phyloP scores from a whole-genome alignment of 1,139 yeast genomes.

The Blastobotrys indianensis region DNA sequence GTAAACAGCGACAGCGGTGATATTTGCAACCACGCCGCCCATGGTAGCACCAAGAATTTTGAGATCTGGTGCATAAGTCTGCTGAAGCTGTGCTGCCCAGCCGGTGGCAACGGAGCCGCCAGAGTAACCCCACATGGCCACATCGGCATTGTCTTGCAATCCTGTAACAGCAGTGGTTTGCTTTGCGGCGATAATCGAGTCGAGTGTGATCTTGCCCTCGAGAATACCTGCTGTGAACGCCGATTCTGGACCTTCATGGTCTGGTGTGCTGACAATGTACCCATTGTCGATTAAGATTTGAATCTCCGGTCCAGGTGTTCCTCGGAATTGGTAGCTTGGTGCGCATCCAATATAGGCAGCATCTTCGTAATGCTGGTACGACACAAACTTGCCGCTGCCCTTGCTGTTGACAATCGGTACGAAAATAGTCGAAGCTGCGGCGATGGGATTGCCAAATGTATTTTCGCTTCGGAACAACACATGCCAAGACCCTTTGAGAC shows the following conservation, averaged over 20 bases:
- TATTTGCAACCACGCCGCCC: constrained; percentile 24
- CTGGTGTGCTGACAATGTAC: constrained; percentile 22
- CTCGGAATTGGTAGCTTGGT: constrained; percentile 26
- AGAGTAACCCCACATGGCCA: constrained; percentile 28
- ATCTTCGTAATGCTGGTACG: constrained; percentile 29
- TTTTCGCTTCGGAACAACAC: constrained; percentile 25
- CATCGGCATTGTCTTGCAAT: constrained; percentile 13
- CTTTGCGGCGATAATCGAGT: constrained; percentile 24
- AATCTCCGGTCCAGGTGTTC: neutral
- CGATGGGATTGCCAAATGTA: constrained; percentile 24
- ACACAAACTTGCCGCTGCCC: constrained; percentile 19
- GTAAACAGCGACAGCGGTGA: constrained; percentile 13
- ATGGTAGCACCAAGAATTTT: constrained; percentile 18
- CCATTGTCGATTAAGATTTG: constrained; percentile 10
- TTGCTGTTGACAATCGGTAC: constrained; percentile 18
- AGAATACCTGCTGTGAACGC: constrained; percentile 21
- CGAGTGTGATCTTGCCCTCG: constrained; percentile 26
- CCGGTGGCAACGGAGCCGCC: constrained; percentile 30
- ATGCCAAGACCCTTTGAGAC: constrained; percentile 17
- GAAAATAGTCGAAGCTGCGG: constrained; percentile 27
- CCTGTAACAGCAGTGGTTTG: constrained; percentile 14
- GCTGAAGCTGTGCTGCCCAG: constrained; percentile 29
- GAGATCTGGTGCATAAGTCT: constrained; percentile 28
- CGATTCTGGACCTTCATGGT: constrained; percentile 26
- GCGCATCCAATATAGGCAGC: constrained; percentile 26